Evolutionary conservation across 768 basidiomycete species (phyloP), one percentile per base, ranked within the genome.

Genomic region (Tulasnella sp.): DNA sequence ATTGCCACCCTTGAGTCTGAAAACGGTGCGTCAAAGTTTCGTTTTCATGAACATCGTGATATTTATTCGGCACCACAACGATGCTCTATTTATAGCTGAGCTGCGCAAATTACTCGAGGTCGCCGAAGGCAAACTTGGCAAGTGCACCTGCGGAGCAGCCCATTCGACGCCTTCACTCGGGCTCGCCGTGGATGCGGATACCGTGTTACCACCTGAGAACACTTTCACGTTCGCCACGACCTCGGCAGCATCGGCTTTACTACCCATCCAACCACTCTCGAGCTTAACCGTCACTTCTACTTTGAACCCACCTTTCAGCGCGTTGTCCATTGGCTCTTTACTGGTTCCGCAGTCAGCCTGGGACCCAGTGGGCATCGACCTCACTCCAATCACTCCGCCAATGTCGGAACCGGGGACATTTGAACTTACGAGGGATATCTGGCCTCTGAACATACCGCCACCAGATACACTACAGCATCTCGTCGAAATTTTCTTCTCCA

Each of bases 401-500:
- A 48, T 44, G 64, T 37, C 64, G 28, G 64, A 69, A 0, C 18
- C 74, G 12, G 40, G 40, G 1, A 44, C 58, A 14, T 40, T 48
- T 46, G 41, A 77, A 2, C 58, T 77, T 16, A 77, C 48, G 12
- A n/a, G 22, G 37, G n/a, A 74, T 16, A 72, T 75, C 37, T 82
- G 72, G 76, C 82, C 79, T 14, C 18, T 60, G 24, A 75, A 64
- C 24, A 77, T 78, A 6, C 82, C 74, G 3, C 78, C 80, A 28
- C 82, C 72, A 76, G 46, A 28, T 44, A 73, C 80, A n/a, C 76
- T 75, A 16, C 24, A 64, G 3, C 79, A 78, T 82, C 74, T 82
- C 24, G 75, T 81, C 28, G 81, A 82, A 8, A 58, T 73, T 16
- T 81, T 82, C 81, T 81, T 82, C 16, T 18, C 31, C 3, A 34